These are phyloP conservation scores for Chytriomyces sp. DNA, from an alignment of 192 early-diverging fungal species.

Conservation along the genomic window DNA sequence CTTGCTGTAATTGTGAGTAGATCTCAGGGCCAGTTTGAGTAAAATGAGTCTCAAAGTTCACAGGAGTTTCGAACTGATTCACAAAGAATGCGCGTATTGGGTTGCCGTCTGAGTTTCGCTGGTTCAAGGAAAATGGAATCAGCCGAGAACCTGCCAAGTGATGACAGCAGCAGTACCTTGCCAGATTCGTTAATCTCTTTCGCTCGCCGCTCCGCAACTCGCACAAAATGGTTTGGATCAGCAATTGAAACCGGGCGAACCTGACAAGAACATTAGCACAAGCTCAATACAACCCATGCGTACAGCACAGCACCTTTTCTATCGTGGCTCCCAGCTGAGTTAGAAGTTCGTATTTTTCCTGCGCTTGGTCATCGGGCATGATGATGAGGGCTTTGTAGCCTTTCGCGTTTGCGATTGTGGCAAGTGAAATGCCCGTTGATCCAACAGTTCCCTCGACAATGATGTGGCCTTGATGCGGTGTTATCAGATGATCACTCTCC, in stretches of 20 bases:
- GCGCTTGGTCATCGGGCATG: slow-evolving; percentile 90
- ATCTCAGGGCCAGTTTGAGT: slow-evolving; percentile 89
- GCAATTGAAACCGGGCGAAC: slow-evolving; percentile 84
- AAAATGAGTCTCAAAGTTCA: slow-evolving; percentile 79
- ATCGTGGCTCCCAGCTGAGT: slow-evolving; percentile 84
- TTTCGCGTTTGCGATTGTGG: slow-evolving; percentile 84
- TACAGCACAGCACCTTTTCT: slow-evolving; percentile 73
- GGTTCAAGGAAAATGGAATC: background rate
- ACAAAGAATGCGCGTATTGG: slow-evolving; percentile 72
- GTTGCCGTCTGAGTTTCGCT: slow-evolving; percentile 25
- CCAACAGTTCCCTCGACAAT: slow-evolving; percentile 97
- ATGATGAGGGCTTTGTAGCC: slow-evolving; percentile 95
- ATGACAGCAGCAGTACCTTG: background rate
- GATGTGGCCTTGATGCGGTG: slow-evolving; percentile 73
- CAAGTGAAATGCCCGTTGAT: slow-evolving; percentile 94
- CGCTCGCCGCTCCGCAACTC: slow-evolving; percentile 80
- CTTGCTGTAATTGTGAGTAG: slow-evolving; percentile 70
- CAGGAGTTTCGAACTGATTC: slow-evolving; percentile 94
- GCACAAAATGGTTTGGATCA: slow-evolving; percentile 90
- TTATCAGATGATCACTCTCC: slow-evolving; percentile 70
- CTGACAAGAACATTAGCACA: too few species aligned
- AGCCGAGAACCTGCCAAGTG: background rate
- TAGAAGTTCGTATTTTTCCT: slow-evolving; percentile 87
- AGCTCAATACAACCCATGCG: too few species aligned
- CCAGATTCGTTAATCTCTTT: slow-evolving; percentile 60